Base-by-base conservation (phyloP, 2,329 filamentous ascomycete species). In the Zasmidium angulare region DNA sequence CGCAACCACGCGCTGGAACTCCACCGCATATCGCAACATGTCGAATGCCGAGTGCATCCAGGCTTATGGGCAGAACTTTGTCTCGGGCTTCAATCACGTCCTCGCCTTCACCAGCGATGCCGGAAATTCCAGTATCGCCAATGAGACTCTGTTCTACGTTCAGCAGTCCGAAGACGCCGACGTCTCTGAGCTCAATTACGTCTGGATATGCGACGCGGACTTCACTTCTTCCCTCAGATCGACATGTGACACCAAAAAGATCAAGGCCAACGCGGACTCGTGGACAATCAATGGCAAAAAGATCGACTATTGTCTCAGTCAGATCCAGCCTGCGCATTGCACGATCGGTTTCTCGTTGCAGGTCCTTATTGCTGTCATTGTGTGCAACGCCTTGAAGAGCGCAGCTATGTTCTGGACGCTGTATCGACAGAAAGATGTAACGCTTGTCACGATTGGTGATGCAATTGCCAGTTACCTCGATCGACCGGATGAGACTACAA, bases 401-500 rank as follows among this genome's bases (percentile, higher is more conserved):
- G 24, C 60, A 7, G 47, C 53, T n/a, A 66, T 66, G 61, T 48
- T 64, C 22, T 22, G 50, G 14, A 53, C 60, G 17, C 49, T 66
- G 9, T 53, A 57, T 20, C 46, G 36, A 12, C 48, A 60, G 11
- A 50, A 47, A 31, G 63, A 64, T 11, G 52, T 43, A 2, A 52
- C 62, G 12, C 52, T 66, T 10, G 56, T 64, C 14, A 66, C 64
- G n/a, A 51, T 66, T 11, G 66, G 66, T 2, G 66, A 68, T 56
- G 64, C 64, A 11, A 55, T 68, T 26, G 50, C 64, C 1, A 64
- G 64, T 55, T 68, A 59, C 21, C 55, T 66, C 17, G 57, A 63
- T 4, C 26, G 52, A 10, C 61, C 64, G 10, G 63, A 64, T 46
- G 26, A 50, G 12, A 31, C 54, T 2, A 68, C 64, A 3, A 60